These are phyloP conservation scores for Neonectria punicea DNA, from an alignment of 2,329 filamentous ascomycete species.

Conservation along the genomic window DNA sequence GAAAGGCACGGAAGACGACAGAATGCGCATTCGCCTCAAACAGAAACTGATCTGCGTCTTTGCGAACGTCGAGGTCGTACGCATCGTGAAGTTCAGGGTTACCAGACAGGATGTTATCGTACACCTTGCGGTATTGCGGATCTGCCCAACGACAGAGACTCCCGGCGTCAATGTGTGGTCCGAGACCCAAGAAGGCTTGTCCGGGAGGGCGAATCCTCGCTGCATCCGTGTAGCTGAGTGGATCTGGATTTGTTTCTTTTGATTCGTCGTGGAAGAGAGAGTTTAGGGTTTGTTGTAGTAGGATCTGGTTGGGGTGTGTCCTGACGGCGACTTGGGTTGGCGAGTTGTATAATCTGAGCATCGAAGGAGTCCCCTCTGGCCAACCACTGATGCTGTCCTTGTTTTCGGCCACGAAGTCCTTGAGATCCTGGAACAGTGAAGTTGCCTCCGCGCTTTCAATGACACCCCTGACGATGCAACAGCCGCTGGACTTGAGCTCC, in stretches of 20 bases:
- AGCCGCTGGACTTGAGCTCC: conserved; percentile 41
- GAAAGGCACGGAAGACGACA: conserved; percentile 51
- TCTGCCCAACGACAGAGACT: conserved; percentile 56
- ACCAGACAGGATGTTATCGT: conserved; percentile 51
- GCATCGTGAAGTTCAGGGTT: conserved; percentile 49
- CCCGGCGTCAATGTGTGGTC: conserved; percentile 57
- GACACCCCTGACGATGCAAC: conserved; percentile 38
- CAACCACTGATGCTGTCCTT: conserved; percentile 45
- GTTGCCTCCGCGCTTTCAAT: conserved; percentile 35
- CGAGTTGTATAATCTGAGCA: conserved; percentile 52
- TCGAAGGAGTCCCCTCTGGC: conserved; percentile 50
- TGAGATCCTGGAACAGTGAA: conserved; percentile 44
- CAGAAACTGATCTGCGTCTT: conserved; percentile 47
- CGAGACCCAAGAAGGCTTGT: conserved; percentile 52
- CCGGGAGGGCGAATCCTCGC: conserved; percentile 51
- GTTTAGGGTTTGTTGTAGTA: conserved; percentile 50
- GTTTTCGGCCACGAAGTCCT: conserved; percentile 48
- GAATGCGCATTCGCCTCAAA: conserved; percentile 51
- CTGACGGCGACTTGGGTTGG: conserved; percentile 52
- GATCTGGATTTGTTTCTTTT: conserved; percentile 45
- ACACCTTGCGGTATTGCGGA: conserved; percentile 49
- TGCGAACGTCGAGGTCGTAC: conserved; percentile 50
- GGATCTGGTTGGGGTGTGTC: conserved; percentile 51
- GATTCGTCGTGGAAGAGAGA: conserved; percentile 50
- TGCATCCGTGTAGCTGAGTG: conserved; percentile 52